A percentile compares a stretch with the other conserved stretches of the same genome.
Evolutionary conservation across 2,329 filamentous ascomycete species (phyloP).

Genomic region (Hymenoscyphus scutula): DNA sequence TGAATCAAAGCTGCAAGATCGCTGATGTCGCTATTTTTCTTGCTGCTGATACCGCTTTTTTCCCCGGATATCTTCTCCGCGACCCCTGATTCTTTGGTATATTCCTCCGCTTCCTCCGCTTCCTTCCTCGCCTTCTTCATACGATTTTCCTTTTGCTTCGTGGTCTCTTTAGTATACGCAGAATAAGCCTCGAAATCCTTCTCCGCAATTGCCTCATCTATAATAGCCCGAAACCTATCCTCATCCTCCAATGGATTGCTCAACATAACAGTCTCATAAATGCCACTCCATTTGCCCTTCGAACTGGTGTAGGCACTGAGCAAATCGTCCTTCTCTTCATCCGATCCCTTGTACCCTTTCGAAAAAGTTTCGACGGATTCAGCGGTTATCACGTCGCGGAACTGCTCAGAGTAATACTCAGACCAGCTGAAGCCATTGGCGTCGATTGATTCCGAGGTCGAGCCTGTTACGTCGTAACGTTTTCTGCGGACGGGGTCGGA

Average conservation of each 20-base stretch:
- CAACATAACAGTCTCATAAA: slow-evolving; percentile 85
- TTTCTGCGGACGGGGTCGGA: slow-evolving; percentile 77
- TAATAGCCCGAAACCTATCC: slow-evolving; percentile 74
- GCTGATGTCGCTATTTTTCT: slow-evolving; percentile 45
- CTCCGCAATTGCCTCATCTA: slow-evolving; percentile 73
- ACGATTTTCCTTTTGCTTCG: slow-evolving; percentile 58
- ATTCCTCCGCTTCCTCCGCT: slow-evolving; percentile 68
- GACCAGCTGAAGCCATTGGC: slow-evolving; percentile 88
- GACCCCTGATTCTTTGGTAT: slow-evolving; percentile 72
- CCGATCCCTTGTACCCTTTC: slow-evolving; percentile 76
- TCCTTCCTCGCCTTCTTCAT: slow-evolving; percentile 64
- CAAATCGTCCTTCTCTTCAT: slow-evolving; percentile 79
- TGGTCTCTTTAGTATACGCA: slow-evolving; percentile 72
- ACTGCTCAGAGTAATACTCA: slow-evolving; percentile 85
- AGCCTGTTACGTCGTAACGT: slow-evolving; percentile 87
- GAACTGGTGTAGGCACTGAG: slow-evolving; percentile 70
- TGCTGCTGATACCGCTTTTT: slow-evolving; percentile 43
- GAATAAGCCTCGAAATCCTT: slow-evolving; percentile 65
- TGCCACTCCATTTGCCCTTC: slow-evolving; percentile 70
- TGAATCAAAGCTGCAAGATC: slow-evolving; percentile 72
- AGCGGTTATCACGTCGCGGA: slow-evolving; percentile 69
- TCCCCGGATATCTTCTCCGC: slow-evolving; percentile 65
- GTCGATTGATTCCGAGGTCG: slow-evolving; percentile 77
- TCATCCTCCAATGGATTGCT: slow-evolving; percentile 83
- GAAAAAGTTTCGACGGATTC: slow-evolving; percentile 76